A percentile compares a stretch with the other conserved stretches of the same genome.
These are phyloP conservation scores for Salix exigua DNA, from an alignment of 345 rosid species.

Conservation along the genomic window DNA sequence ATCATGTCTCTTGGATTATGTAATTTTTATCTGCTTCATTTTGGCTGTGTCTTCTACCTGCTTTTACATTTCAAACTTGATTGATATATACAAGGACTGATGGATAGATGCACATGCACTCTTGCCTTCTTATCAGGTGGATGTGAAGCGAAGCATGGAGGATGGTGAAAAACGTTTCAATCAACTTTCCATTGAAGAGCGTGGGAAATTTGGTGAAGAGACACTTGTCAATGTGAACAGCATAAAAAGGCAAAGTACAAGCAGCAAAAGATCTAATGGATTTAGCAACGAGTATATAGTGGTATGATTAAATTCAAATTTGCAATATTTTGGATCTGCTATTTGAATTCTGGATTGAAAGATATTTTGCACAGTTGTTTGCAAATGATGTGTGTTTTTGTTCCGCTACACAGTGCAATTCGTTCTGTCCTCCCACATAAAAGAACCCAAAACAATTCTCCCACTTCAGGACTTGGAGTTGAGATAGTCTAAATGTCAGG, in stretches of 20 bases:
- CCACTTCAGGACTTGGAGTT: too few relatives aligned
- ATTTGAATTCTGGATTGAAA: not conserved
- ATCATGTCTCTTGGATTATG: not conserved
- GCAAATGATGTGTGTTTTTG: too few relatives aligned
- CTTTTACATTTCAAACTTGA: not conserved
- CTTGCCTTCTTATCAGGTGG: constrained; percentile 44
- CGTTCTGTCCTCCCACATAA: not conserved
- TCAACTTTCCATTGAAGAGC: constrained; percentile 92
- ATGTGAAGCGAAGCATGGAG: constrained; percentile 65
- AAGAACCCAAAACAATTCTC: too few relatives aligned
- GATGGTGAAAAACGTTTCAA: constrained; percentile 87
- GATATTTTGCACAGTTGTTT: not conserved
- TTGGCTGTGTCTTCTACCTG: not conserved
- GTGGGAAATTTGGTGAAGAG: constrained; percentile 92
- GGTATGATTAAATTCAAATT: constrained; percentile 41
- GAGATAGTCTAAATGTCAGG: too few relatives aligned
- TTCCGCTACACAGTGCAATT: not conserved
- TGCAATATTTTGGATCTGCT: not conserved
- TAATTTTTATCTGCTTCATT: not conserved
- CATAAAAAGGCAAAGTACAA: constrained; percentile 62
- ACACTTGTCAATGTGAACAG: constrained; percentile 87
- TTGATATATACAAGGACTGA: not conserved
- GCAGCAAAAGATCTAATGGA: constrained; percentile 50
- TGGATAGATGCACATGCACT: not conserved
- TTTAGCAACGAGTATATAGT: constrained; percentile 85